Conservation (phyloP, 225 moss, liverwort and hornwort genomes). For the Marchantia paleacea region DNA sequence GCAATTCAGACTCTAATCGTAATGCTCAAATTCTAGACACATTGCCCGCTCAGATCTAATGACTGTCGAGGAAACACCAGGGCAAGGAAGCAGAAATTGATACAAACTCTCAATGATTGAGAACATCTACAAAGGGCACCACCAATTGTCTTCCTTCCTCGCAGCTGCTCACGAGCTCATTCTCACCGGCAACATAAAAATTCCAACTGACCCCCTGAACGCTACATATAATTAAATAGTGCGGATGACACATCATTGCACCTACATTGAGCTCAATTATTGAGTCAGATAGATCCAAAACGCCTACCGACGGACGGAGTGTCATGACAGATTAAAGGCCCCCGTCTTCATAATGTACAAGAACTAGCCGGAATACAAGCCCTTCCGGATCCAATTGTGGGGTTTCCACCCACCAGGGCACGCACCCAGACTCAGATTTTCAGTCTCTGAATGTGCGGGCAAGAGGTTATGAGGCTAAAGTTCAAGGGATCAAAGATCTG, state of each 20-base stretch:
- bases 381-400: conserved; percentile 16
- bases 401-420: conserved; percentile 25
- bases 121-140: neutral
- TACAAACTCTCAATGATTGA: neutral
- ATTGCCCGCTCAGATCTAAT: neutral
- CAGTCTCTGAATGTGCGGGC: too few relatives aligned
- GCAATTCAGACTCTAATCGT: neutral
- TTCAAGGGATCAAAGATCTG: too few relatives aligned
- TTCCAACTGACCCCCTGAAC: neutral
- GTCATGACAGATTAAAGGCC: neutral
- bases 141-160: neutral
- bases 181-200: neutral
- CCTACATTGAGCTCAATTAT: conserved; percentile 2
- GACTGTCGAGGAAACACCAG: neutral
- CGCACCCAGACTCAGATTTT: neutral
- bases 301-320: neutral
- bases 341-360: neutral
- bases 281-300: neutral
- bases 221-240: neutral
- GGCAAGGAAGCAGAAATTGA: neutral
- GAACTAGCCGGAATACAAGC: conserved; percentile 15
- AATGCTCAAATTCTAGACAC: neutral
- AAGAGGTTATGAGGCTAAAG: too few relatives aligned
- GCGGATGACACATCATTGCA: neutral
- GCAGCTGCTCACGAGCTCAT: neutral